Conservation (phyloP, 1,284 basidiomycete species). For the Ganoderma boninense region DNA sequence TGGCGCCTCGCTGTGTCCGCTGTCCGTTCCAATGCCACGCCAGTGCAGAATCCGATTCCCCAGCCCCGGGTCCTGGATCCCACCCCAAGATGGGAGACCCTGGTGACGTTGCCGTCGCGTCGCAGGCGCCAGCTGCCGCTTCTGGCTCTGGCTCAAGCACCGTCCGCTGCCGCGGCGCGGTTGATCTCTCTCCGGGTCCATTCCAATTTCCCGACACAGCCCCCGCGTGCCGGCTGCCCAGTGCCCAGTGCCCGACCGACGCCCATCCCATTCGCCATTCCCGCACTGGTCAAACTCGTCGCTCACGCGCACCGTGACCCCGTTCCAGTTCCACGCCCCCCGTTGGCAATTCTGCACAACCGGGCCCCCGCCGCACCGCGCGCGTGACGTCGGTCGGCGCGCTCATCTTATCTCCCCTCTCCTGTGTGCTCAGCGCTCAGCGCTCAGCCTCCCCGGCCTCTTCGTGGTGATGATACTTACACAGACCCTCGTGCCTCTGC, state of each 20-base stretch:
- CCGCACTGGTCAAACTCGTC: neutral
- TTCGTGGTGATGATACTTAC: no score
- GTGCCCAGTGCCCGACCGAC: no score
- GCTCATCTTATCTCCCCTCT: constrained; percentile 2
- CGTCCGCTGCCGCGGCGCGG: constrained; percentile 7
- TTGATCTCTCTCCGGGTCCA: constrained; percentile 23
- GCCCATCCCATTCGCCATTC: no score
- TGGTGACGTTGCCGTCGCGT: constrained; percentile 22
- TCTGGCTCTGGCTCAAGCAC: neutral
- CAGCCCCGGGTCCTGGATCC: neutral
- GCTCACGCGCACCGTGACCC: neutral
- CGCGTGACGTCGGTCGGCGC: constrained; percentile 6
- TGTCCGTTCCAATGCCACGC: no score
- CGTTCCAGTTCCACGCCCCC: neutral
- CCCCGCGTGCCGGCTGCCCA: constrained; percentile 12
- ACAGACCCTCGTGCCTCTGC: neutral
- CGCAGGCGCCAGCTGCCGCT: constrained; percentile 2
- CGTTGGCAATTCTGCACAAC: neutral
- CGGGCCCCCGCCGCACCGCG: constrained; percentile 5
- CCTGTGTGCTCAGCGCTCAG: no score
- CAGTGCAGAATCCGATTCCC: neutral
- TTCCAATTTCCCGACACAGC: constrained; percentile 22
- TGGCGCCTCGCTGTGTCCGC: constrained; percentile 3
- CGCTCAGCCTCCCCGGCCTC: neutral
- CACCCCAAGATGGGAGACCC: constrained; percentile 13